These are phyloP conservation scores for Pistacia integerrima DNA, from an alignment of 345 rosid species.

Conservation along the genomic window DNA sequence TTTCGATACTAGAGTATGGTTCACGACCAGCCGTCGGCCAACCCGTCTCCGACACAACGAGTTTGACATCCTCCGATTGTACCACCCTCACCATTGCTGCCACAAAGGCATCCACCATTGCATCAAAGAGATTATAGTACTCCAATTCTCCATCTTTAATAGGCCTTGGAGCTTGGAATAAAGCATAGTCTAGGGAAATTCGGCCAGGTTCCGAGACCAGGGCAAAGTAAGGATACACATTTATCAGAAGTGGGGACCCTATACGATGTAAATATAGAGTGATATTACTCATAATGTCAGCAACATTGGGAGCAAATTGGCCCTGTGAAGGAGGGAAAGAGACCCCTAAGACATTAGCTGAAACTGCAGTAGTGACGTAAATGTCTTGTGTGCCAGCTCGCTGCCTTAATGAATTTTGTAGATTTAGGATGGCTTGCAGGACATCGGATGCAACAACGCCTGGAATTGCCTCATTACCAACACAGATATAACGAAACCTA, in stretches of 20 bases:
- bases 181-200: conserved; percentile 20
- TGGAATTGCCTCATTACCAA: conserved; percentile 22
- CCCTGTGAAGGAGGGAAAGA: conserved; percentile 30
- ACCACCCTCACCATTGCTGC: conserved; percentile 28
- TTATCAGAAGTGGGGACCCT: conserved; percentile 22
- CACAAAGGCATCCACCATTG: conserved; percentile 27
- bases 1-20: conserved; percentile 4
- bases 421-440: conserved; percentile 17
- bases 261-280: conserved; percentile 1
- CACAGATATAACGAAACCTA: conserved; percentile 26
- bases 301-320: conserved; percentile 10
- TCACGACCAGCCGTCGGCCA: conserved; percentile 14
- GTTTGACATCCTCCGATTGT: conserved; percentile 14
- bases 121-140: conserved; percentile 28
- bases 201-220: conserved; percentile 8
- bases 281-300: conserved; percentile 9
- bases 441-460: conserved; percentile 10
- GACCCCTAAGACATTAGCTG: conserved; percentile 5
- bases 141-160: conserved; percentile 15
- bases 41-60: conserved; percentile 13
- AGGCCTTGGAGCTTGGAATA: conserved; percentile 14
- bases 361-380: conserved; percentile 20
- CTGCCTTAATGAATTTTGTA: conserved; percentile 13
- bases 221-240: conserved; percentile 23
- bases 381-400: conserved; percentile 15